Evolutionary conservation across 2,329 filamentous ascomycete species (phyloP).

Genomic region (Penicillium brevicompactum): DNA sequence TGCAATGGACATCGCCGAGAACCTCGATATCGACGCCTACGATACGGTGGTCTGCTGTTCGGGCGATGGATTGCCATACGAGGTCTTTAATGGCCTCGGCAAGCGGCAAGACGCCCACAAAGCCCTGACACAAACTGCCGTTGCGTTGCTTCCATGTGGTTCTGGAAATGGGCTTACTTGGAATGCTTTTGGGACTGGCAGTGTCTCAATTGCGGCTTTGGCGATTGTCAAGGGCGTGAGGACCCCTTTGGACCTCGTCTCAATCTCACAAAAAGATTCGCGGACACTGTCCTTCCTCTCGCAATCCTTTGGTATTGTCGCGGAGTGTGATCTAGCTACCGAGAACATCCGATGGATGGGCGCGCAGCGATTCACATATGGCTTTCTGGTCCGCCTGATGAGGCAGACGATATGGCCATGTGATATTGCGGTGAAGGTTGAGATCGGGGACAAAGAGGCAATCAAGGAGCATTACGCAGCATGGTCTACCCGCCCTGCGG

Average conservation of each 20-base stretch:
- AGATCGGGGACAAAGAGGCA: conserved; percentile 71
- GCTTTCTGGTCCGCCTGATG: conserved; percentile 76
- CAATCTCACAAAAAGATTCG: conserved; percentile 76
- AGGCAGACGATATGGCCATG: conserved; percentile 81
- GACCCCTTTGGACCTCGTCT: conserved; percentile 83
- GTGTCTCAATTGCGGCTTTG: conserved; percentile 74
- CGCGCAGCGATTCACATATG: conserved; percentile 77
- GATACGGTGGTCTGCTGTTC: conserved; percentile 89
- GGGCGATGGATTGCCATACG: conserved; percentile 87
- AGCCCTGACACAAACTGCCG: conserved; percentile 75
- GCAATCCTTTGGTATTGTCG: conserved; percentile 85
- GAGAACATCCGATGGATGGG: conserved; percentile 96
- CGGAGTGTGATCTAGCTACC: conserved; percentile 85
- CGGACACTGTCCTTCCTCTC: conserved; percentile 86
- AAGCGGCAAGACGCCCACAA: conserved; percentile 72
- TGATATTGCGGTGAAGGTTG: conserved; percentile 83
- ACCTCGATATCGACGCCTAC: conserved; percentile 75
- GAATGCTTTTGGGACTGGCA: conserved; percentile 82
- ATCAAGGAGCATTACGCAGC: conserved; percentile 73
- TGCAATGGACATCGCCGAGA: conserved; percentile 73
- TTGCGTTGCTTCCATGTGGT: conserved; percentile 87
- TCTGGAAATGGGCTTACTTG: conserved; percentile 92
- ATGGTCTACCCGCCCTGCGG: conserved; percentile 40
- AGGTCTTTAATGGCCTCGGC: conserved; percentile 91
- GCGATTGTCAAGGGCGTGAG: conserved; percentile 83